These are phyloP conservation scores for Vaccinium vitisidaea DNA, from an alignment of 148 eudicot genomes.

Conservation along the genomic window DNA sequence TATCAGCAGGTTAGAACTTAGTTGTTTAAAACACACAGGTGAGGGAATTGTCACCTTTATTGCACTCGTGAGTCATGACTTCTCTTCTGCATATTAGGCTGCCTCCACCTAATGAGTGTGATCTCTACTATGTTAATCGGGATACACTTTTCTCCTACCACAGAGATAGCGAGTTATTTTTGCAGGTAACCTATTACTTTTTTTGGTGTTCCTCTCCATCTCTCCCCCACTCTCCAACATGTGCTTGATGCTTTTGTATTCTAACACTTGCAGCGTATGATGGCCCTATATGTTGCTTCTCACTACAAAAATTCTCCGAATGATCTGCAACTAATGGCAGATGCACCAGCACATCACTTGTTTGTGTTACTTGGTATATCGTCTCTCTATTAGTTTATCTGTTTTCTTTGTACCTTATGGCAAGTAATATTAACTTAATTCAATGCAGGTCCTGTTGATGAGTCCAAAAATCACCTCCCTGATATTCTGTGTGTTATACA, in stretches of 20 bases:
- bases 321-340: slow-evolving; percentile 93
- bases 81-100: slow-evolving; percentile 39
- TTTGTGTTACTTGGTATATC: slow-evolving; percentile 89
- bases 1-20: slow-evolving; percentile 62
- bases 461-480: slow-evolving; percentile 87
- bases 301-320: slow-evolving; percentile 98
- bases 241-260: slow-evolving; percentile 18
- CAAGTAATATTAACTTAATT: slow-evolving; percentile 5
- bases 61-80: slow-evolving; percentile 17
- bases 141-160: slow-evolving; percentile 97
- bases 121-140: slow-evolving; percentile 92
- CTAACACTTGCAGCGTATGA: slow-evolving; percentile 76
- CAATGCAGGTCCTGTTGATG: slow-evolving; percentile 87
- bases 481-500: slow-evolving; percentile 94
- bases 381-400: not conserved
- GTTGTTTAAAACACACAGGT: not conserved
- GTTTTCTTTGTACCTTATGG: not conserved
- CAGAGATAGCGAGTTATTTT: slow-evolving; percentile 84
- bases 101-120: slow-evolving; percentile 77
- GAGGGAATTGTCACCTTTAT: slow-evolving; percentile 7
- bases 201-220: not conserved
- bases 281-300: slow-evolving; percentile 96
- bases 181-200: slow-evolving; percentile 58
- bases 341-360: slow-evolving; percentile 98
- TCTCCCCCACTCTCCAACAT: not conserved